phyloP scores from a whole-genome alignment of 371 early-diverging fungal genomes.

The Syncephalastrum monosporum region DNA sequence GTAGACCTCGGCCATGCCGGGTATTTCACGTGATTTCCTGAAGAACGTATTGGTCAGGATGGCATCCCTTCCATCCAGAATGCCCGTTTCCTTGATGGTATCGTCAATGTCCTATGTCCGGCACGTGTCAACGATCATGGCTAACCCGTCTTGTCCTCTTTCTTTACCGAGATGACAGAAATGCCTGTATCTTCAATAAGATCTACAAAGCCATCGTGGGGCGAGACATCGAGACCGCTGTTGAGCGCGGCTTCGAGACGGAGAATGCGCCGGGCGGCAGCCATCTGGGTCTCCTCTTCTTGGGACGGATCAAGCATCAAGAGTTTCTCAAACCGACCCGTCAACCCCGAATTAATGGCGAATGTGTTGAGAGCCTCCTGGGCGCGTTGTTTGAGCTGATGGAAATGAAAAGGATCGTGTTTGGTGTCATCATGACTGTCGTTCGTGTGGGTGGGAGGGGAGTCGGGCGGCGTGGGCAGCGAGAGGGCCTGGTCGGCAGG shows the following conservation, averaged over 20 bases:
- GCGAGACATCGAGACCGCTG: conserved; percentile 8
- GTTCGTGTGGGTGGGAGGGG: background rate
- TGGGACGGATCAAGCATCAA: conserved; percentile 17
- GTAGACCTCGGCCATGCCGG: conserved; percentile 43
- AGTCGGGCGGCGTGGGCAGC: background rate
- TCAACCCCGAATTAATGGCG: conserved; percentile 28
- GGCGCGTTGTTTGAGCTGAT: conserved; percentile 10
- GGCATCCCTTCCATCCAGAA: conserved; percentile 43
- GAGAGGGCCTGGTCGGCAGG: conserved; percentile 7
- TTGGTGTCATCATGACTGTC: background rate
- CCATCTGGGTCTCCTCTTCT: conserved; percentile 2
- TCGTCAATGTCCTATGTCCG: conserved; percentile 55
- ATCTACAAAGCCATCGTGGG: conserved; percentile 45
- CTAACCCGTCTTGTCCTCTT: no score
- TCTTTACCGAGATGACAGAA: conserved; percentile 52
- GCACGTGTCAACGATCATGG: background rate
- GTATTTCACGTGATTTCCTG: conserved; percentile 35
- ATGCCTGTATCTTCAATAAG: conserved; percentile 50
- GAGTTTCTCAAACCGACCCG: conserved; percentile 36
- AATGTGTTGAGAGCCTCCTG: conserved; percentile 27
- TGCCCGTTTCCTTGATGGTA: conserved; percentile 61
- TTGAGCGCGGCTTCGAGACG: conserved; percentile 17
- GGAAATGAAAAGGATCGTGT: conserved; percentile 7
- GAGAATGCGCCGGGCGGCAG: conserved; percentile 8
- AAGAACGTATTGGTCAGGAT: conserved; percentile 50